Conservation (phyloP, 345 rosid species). For the Tarenaya hassleriana region DNA sequence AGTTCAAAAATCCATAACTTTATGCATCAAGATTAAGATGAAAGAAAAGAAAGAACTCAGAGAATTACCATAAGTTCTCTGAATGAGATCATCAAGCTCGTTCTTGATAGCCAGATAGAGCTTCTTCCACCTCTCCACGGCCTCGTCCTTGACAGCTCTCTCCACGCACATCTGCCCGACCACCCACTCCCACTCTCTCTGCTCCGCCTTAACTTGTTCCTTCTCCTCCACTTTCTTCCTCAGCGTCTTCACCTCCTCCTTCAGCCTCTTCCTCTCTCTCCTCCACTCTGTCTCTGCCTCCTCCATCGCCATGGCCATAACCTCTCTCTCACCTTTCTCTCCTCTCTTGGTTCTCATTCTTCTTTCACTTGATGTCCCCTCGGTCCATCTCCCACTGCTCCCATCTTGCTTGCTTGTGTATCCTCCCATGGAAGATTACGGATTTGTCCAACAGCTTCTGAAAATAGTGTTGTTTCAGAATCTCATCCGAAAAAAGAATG, state of each 20-base stretch:
- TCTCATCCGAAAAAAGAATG: too few species aligned
- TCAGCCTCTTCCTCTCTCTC: constrained; percentile 55
- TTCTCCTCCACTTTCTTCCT: constrained; percentile 37
- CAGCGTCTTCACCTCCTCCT: constrained; percentile 55
- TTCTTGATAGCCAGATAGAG: constrained; percentile 73
- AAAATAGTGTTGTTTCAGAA: too few species aligned
- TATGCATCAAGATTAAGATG: not conserved
- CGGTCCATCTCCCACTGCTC: constrained; percentile 19
- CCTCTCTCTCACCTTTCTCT: constrained; percentile 45
- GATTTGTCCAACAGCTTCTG: too few species aligned
- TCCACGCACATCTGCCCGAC: constrained; percentile 62
- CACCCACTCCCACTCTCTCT: constrained; percentile 31
- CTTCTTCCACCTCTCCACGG: constrained; percentile 77
- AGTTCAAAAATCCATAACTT: not conserved
- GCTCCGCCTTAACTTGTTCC: constrained; percentile 25
- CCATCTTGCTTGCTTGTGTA: constrained; percentile 36
- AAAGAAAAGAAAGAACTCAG: not conserved
- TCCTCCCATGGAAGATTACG: constrained; percentile 35
- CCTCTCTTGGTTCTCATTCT: constrained; percentile 39
- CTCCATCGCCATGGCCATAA: too few species aligned
- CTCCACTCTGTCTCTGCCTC: constrained; percentile 60
- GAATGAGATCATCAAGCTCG: constrained; percentile 82
- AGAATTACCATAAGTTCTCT: constrained; percentile 41
- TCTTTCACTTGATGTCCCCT: constrained; percentile 39
- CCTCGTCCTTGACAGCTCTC: constrained; percentile 59